Evolutionary conservation across 1,139 yeast genomes (phyloP).

Genomic region (Pneumocystis murina): DNA sequence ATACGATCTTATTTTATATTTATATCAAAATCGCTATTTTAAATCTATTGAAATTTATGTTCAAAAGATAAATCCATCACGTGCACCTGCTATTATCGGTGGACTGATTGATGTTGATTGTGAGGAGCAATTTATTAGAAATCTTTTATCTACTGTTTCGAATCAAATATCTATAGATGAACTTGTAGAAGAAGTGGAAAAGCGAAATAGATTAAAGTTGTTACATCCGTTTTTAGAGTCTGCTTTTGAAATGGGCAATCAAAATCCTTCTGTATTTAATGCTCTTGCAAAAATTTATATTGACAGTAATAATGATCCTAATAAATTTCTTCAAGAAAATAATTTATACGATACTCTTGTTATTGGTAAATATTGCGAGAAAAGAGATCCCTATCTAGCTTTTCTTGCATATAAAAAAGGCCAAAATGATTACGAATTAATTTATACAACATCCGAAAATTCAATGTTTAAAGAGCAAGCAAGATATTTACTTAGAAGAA

Average conservation of each 20-base stretch:
- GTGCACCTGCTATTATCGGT: conserved; percentile 92
- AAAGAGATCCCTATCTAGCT: conserved; percentile 96
- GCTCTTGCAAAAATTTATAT: conserved; percentile 95
- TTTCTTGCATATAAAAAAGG: conserved; percentile 96
- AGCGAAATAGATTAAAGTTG: conserved; percentile 83
- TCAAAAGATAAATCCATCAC: conserved; percentile 88
- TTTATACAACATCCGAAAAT: conserved; percentile 86
- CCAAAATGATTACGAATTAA: conserved; percentile 72
- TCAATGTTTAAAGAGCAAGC: conserved; percentile 98
- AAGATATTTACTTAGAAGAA: conserved; percentile 72
- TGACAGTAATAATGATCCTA: conserved; percentile 94
- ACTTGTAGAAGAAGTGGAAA: conserved; percentile 85
- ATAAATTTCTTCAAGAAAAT: conserved; percentile 86
- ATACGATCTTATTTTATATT: conserved; percentile 81
- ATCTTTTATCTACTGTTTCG: conserved; percentile 64
- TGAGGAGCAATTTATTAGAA: conserved; percentile 77
- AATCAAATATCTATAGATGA: conserved; percentile 91
- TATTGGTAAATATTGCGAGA: conserved; percentile 97
- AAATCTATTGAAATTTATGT: conserved; percentile 95
- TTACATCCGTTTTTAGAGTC: conserved; percentile 86
- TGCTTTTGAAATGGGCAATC: conserved; percentile 72
- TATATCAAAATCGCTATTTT: conserved; percentile 89
- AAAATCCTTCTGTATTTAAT: conserved; percentile 82
- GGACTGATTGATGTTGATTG: conserved; percentile 94
- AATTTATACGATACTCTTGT: conserved; percentile 74